Evolutionary conservation across 768 basidiomycete species (phyloP).

Genomic region (Termitomyces sp.): DNA sequence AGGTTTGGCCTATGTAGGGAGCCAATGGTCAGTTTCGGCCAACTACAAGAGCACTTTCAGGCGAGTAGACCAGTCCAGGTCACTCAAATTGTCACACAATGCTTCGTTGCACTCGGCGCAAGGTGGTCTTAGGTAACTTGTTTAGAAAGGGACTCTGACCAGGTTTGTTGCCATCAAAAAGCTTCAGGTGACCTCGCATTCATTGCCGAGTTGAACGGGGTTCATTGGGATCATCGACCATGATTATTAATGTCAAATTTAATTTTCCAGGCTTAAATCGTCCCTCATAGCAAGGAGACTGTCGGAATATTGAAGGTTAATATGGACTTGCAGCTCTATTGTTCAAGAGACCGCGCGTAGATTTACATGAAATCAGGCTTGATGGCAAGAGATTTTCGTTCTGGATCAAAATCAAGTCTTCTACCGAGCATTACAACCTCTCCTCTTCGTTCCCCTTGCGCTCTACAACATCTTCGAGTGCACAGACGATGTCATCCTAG

Average conservation of each 20-base stretch:
- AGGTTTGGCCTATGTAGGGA: background rate
- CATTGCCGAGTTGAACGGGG: background rate
- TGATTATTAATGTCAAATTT: conserved; percentile 10
- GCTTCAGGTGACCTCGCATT: background rate
- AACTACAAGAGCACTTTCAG: too few species aligned
- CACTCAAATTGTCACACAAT: conserved; percentile 49
- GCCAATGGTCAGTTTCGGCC: too few species aligned
- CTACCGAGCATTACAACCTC: background rate
- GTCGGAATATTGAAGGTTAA: too few species aligned
- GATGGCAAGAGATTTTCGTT: too few species aligned
- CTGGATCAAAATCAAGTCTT: too few species aligned
- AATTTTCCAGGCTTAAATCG: conserved; percentile 11
- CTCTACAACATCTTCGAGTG: conserved; percentile 9
- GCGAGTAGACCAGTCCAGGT: background rate
- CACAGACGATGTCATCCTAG: conserved; percentile 66
- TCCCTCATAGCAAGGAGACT: too few species aligned
- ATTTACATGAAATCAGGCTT: too few species aligned
- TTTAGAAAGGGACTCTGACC: conserved; percentile 89
- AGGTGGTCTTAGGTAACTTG: conserved; percentile 94
- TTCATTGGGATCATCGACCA: conserved; percentile 11
- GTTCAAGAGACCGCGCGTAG: too few species aligned
- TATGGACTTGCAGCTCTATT: too few species aligned
- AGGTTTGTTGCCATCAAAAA: conserved; percentile 46
- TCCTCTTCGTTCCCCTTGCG: conserved; percentile 7
- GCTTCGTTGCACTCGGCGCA: conserved; percentile 87